Evolutionary conservation across 768 basidiomycete species (phyloP), one percentile per base, ranked within the genome.

Genomic region (Agrocybe praecox): DNA sequence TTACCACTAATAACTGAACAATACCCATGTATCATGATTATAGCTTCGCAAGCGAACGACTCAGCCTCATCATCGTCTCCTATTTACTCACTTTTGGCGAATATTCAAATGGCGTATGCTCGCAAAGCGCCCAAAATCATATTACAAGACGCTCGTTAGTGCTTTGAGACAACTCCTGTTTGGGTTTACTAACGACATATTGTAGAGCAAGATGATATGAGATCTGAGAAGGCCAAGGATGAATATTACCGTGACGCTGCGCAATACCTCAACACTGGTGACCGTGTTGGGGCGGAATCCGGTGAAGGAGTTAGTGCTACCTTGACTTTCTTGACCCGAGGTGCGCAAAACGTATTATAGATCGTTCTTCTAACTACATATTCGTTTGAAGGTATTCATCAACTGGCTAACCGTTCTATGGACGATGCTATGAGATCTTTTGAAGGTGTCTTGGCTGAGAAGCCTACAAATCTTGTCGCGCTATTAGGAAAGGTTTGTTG

Each of bases 391-490:
- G 95, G 91, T 15, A 87, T 95, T 29, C 83, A 94, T 53, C 87
- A 90, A 69, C 76, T 98, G 18, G 89, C 92, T 1, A 87, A 84
- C 4, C 84, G 91, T 19, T 82, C 87, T 15, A 84, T 94, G 78
- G 89, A 95, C 34, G 88, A 92, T 57, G 95, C 96, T 0, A 73
- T 88, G 62, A 82, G 86, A 18, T 84, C 89, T 1, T 96, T 97
- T 63, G 92, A 96, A 14, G 82, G 81, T 22, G 87, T 96, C 10
- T 78, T 98, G 9, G 76, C 76, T 2, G 79, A 85, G 59, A 90
- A 90, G 65, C 91, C 95, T 0, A 92, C 88, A 17, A 96, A 98
- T 67, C 67, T 97, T 6, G 84, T 96, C 33, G 95, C 96, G 0
- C 76, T 96, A 5, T 78, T 94, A 9, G 95, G 94, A 53, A 94